phyloP scores from a whole-genome alignment of 2,329 filamentous ascomycete species.

The Myriosclerotinia curreyana region DNA sequence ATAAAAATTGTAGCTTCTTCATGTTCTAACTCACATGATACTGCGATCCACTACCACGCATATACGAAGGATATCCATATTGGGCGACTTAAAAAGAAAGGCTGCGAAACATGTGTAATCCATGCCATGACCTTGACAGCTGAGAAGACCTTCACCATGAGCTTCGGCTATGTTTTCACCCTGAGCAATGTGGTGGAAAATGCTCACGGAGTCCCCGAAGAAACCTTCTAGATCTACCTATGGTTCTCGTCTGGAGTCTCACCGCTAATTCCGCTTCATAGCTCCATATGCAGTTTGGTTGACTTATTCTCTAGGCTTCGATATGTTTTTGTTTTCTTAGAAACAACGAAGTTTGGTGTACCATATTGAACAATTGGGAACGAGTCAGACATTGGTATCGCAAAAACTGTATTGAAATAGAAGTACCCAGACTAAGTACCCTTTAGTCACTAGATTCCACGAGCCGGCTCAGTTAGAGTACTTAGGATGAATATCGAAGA shows the following conservation, averaged over 20 bases:
- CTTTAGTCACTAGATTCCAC: neutral
- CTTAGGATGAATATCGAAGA: neutral
- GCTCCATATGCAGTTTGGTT: no score
- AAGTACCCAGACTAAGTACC: neutral
- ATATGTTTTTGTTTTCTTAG: neutral
- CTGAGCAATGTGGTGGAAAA: neutral
- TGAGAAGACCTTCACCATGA: neutral
- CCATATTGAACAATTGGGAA: neutral
- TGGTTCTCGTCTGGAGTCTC: neutral
- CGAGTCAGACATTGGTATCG: neutral
- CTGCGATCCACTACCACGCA: neutral
- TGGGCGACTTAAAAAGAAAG: neutral
- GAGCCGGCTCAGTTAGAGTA: neutral
- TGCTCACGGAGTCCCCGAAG: neutral
- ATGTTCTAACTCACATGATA: neutral
- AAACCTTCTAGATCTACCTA: neutral
- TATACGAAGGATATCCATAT: neutral
- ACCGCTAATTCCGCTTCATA: conserved; percentile 6
- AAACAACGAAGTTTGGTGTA: neutral
- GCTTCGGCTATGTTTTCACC: neutral
- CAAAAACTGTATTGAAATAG: neutral
- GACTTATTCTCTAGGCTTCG: neutral
- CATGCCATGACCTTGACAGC: neutral
- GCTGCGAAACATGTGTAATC: neutral
- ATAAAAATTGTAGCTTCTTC: neutral